Conservation (phyloP, 371 early-diverging fungal genomes). For the Apophysomyces ossiformis region DNA sequence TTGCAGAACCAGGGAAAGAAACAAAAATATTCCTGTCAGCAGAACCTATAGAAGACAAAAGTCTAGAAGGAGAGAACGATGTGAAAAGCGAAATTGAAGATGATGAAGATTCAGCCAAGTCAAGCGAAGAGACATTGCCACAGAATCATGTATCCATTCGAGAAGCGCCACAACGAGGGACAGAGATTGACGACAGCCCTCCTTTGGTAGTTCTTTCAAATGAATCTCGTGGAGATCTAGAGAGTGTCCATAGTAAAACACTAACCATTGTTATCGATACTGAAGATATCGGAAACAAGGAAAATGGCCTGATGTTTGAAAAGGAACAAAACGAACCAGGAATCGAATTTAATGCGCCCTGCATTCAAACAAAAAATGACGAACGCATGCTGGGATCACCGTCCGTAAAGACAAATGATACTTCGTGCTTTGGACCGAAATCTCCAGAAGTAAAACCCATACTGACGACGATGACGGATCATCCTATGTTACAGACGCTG, state of each 20-base stretch:
- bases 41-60: not conserved
- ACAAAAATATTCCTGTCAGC: not conserved
- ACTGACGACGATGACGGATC: not conserved
- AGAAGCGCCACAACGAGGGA: not conserved
- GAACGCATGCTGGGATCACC: not conserved
- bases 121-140: not conserved
- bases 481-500: not conserved
- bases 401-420: not conserved
- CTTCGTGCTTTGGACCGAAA: not conserved
- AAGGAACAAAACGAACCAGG: not conserved
- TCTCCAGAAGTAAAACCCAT: not conserved
- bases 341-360: not conserved
- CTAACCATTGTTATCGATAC: not conserved
- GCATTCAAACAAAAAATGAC: not conserved
- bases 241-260: constrained; percentile 4
- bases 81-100: not conserved
- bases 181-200: not conserved
- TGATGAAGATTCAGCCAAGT: no score
- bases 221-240: not conserved
- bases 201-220: not conserved
- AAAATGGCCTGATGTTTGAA: not conserved
- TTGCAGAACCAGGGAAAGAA: no score
- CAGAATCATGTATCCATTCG: not conserved
- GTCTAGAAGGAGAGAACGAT: not conserved
- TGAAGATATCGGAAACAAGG: not conserved